A percentile compares a stretch with the other conserved stretches of the same genome.
These are phyloP conservation scores for Petrea volubilis DNA, from an alignment of 257 asterid species.

Conservation along the genomic window DNA sequence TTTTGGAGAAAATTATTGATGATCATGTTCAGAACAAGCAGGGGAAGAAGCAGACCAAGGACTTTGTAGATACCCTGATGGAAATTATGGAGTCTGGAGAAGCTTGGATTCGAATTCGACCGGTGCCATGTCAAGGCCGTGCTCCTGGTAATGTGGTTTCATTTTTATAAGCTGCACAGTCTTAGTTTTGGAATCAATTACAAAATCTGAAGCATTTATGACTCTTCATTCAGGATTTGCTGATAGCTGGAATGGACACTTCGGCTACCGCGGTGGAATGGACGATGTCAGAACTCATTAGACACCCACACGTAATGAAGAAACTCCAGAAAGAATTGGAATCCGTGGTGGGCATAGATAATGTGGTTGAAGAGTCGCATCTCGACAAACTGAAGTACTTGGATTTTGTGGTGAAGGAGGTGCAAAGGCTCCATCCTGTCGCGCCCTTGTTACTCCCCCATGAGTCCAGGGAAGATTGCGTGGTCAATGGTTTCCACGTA, in stretches of 20 bases:
- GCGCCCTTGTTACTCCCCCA: conserved; percentile 37
- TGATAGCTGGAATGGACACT: conserved; percentile 43
- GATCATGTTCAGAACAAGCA: conserved; percentile 24
- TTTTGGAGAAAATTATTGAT: conserved; percentile 37
- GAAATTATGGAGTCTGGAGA: conserved; percentile 32
- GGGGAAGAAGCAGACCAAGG: not conserved
- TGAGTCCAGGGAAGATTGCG: conserved; percentile 34
- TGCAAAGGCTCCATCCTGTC: conserved; percentile 35
- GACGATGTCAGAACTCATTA: conserved; percentile 39
- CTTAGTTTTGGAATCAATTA: not conserved
- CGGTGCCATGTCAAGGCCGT: conserved; percentile 45
- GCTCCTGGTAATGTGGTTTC: conserved; percentile 39
- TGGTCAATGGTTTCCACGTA: conserved; percentile 25
- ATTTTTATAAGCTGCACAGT: no score
- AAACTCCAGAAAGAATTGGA: conserved; percentile 37
- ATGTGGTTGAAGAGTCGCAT: conserved; percentile 36
- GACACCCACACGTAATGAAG: conserved; percentile 35
- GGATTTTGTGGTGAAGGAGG: conserved; percentile 33
- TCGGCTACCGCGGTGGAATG: conserved; percentile 35
- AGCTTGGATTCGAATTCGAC: conserved; percentile 37
- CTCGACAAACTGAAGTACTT: conserved; percentile 33
- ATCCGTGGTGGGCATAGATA: conserved; percentile 22
- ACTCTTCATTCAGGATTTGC: conserved; percentile 33
- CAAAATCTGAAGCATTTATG: not conserved
- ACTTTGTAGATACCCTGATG: conserved; percentile 36